Conservation (phyloP, 805 yeast species). For the Starmerella powellii region DNA sequence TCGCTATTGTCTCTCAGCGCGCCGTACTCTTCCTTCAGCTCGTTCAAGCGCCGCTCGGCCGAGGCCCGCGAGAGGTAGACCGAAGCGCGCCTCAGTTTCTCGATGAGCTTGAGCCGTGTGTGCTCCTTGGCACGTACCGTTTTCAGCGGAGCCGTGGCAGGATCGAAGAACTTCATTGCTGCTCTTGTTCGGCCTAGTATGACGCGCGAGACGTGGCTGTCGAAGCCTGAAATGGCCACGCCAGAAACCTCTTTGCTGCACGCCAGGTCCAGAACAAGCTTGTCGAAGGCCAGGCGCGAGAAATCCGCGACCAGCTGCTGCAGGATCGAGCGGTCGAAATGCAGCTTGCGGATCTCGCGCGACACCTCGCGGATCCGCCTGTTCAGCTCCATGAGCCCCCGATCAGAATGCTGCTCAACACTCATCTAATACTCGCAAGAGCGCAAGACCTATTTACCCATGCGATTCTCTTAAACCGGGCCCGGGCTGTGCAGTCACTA, state of each 20-base stretch:
- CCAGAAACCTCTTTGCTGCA: no score
- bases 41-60: neutral
- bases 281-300: conserved; percentile 8
- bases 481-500: no score
- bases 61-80: conserved; percentile 2
- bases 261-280: conserved; percentile 9
- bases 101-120: no score
- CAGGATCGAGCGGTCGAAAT: neutral
- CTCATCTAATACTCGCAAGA: no score
- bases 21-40: neutral
- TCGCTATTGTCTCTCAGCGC: neutral
- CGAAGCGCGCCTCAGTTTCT: no score
- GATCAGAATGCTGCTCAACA: no score
- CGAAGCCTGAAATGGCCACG: neutral
- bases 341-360: neutral
- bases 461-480: no score
- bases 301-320: conserved; percentile 2
- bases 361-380: conserved; percentile 1
- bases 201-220: conserved; percentile 1
- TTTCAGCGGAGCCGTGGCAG: neutral
- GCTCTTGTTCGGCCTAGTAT: conserved; percentile 3
- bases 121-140: neutral
- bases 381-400: conserved; percentile 4
- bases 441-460: no score
- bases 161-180: conserved; percentile 4